A percentile compares a stretch with the other conserved stretches of the same genome.
phyloP scores from a whole-genome alignment of 495 filamentous ascomycete species.

The Penicillium canescens region DNA sequence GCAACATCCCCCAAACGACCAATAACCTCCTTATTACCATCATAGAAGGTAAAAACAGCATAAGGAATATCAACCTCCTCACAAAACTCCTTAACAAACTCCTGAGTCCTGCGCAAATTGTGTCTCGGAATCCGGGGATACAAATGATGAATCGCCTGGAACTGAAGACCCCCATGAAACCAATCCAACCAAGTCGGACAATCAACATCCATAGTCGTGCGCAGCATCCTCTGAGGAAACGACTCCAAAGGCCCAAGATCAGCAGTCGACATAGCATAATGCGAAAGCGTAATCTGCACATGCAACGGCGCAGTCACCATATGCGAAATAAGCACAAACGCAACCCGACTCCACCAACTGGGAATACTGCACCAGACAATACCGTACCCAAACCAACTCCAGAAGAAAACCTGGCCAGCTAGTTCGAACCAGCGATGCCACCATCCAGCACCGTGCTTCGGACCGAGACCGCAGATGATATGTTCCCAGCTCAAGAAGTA shows the following conservation, averaged over 20 bases:
- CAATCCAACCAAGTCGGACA: conserved; percentile 89
- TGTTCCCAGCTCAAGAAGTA: conserved; percentile 77
- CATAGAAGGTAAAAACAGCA: conserved; percentile 81
- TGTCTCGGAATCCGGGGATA: conserved; percentile 84
- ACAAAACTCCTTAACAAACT: conserved; percentile 81
- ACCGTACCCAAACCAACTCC: conserved; percentile 84
- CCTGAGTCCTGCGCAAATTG: conserved; percentile 77
- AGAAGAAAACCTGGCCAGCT: conserved; percentile 75
- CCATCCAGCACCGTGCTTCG: conserved; percentile 71
- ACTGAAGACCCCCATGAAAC: conserved; percentile 86
- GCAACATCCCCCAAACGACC: conserved; percentile 73
- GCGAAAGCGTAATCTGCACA: conserved; percentile 88
- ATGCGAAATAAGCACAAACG: conserved; percentile 79
- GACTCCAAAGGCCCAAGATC: conserved; percentile 79
- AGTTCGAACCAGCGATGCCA: conserved; percentile 85
- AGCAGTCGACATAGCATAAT: conserved; percentile 89
- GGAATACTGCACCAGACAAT: conserved; percentile 72
- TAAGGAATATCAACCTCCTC: conserved; percentile 83
- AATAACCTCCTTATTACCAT: conserved; percentile 84
- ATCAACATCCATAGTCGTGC: conserved; percentile 93
- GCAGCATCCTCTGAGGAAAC: conserved; percentile 88
- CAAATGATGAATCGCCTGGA: conserved; percentile 87
- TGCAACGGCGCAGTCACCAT: conserved; percentile 79
- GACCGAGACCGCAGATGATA: conserved; percentile 67
- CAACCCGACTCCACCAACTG: conserved; percentile 60